Conservation (phyloP, 768 basidiomycete genomes). For the Russula abietina region DNA sequence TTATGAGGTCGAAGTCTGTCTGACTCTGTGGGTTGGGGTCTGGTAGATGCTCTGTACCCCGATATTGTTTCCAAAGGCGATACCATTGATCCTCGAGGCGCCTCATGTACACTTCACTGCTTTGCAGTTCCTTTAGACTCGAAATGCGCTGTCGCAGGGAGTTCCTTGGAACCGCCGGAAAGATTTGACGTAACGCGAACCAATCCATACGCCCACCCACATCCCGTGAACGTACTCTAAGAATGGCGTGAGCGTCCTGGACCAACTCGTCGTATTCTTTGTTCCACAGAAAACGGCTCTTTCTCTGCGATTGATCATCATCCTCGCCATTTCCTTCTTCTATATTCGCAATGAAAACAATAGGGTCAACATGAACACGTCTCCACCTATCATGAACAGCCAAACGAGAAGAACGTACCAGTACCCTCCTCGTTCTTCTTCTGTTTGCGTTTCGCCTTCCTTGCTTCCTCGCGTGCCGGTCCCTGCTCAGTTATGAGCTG, state of each 20-base stretch:
- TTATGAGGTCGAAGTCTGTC: slow-evolving; percentile 70
- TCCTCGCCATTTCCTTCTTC: slow-evolving; percentile 11
- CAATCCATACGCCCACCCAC: slow-evolving; percentile 55
- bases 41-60: slow-evolving; percentile 59
- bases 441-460: slow-evolving; percentile 35
- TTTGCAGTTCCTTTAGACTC: slow-evolving; percentile 53
- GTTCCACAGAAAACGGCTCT: slow-evolving; percentile 78
- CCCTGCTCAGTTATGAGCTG: slow-evolving; percentile 48
- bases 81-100: slow-evolving; percentile 81
- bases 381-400: not conserved
- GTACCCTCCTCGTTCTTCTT: slow-evolving; percentile 29
- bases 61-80: slow-evolving; percentile 65
- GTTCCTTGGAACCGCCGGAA: slow-evolving; percentile 68
- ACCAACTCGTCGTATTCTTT: slow-evolving; percentile 84
- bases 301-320: slow-evolving; percentile 29
- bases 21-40: slow-evolving; percentile 65
- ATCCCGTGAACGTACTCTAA: slow-evolving; percentile 67
- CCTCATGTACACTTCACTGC: slow-evolving; percentile 68
- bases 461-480: slow-evolving; percentile 35
- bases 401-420: slow-evolving; percentile 11
- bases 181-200: slow-evolving; percentile 69
- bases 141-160: slow-evolving; percentile 64
- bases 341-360: not conserved
- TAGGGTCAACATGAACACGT: not conserved
- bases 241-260: slow-evolving; percentile 76